Evolutionary conservation across 202 grass and related monocot species (phyloP).

Genomic region (Zoysia matrella): DNA sequence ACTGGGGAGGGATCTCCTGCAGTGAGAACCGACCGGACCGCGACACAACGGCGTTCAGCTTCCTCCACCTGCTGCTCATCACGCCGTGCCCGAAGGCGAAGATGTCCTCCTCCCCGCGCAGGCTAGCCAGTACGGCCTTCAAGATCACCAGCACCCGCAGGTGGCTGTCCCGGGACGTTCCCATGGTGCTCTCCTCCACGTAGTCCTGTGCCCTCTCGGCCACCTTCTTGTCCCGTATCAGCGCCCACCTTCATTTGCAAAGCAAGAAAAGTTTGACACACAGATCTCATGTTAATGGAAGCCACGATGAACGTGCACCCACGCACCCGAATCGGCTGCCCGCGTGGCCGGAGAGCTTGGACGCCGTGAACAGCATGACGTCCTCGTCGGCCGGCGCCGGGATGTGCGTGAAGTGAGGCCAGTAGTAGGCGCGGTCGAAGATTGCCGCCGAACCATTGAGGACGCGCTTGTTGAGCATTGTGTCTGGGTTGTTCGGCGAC

Average conservation of each 20-base stretch:
- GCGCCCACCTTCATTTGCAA: slow-evolving; percentile 59
- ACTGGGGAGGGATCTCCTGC: slow-evolving; percentile 54
- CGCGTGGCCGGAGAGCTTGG: slow-evolving; percentile 79
- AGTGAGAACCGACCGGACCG: slow-evolving; percentile 68
- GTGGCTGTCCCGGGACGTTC: slow-evolving; percentile 74
- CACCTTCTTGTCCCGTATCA: slow-evolving; percentile 65
- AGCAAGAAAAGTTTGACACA: too few species aligned
- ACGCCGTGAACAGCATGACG: slow-evolving; percentile 71
- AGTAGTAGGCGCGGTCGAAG: slow-evolving; percentile 50
- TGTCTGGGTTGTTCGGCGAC: slow-evolving; percentile 85
- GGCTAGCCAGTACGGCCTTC: slow-evolving; percentile 54
- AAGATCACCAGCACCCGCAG: slow-evolving; percentile 60
- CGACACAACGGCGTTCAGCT: slow-evolving; percentile 49
- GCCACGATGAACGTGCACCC: too few species aligned
- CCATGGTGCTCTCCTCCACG: slow-evolving; percentile 47
- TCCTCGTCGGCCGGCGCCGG: slow-evolving; percentile 58
- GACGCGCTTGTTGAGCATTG: slow-evolving; percentile 31
- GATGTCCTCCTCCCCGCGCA: slow-evolving; percentile 61
- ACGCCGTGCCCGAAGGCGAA: slow-evolving; percentile 65
- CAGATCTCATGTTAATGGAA: too few species aligned
- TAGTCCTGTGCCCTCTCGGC: slow-evolving; percentile 37
- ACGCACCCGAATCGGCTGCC: slow-evolving; percentile 78
- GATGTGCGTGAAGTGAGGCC: too few species aligned
- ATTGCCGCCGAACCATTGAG: slow-evolving; percentile 48
- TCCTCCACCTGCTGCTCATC: slow-evolving; percentile 57